These are phyloP conservation scores for Boechera stricta DNA, from an alignment of 345 rosid species.

Conservation along the genomic window DNA sequence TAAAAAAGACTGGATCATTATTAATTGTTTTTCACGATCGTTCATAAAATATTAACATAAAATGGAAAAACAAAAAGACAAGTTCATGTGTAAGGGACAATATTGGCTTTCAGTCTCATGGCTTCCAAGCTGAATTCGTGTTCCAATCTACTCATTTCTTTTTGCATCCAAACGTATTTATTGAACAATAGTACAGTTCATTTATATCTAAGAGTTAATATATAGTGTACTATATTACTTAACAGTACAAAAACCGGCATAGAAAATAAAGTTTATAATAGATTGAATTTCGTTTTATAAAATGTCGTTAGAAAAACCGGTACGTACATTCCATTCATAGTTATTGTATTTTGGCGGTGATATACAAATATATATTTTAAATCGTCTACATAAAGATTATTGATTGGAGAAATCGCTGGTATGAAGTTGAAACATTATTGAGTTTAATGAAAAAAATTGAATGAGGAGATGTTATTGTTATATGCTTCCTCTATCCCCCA, in stretches of 20 bases:
- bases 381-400: not conserved
- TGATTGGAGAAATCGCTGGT: constrained; percentile 31
- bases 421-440: constrained; percentile 35
- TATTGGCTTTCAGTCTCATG: constrained; percentile 38
- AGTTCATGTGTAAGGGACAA: constrained; percentile 43
- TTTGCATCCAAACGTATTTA: constrained; percentile 30
- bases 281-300: not conserved
- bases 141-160: constrained; percentile 16
- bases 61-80: constrained; percentile 22
- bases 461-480: constrained; percentile 38
- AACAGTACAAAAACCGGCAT: not conserved
- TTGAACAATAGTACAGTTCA: constrained; percentile 9
- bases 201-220: not conserved
- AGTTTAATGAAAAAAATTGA: constrained; percentile 11
- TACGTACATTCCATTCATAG: not conserved
- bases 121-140: constrained; percentile 38
- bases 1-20: not conserved
- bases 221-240: not conserved
- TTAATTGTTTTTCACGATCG: constrained; percentile 14
- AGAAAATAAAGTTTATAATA: not conserved
- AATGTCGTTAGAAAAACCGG: not conserved
- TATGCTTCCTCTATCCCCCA: constrained; percentile 40
- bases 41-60: not conserved
- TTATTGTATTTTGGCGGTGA: constrained; percentile 31
- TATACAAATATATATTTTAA: constrained; percentile 10